phyloP scores from a whole-genome alignment of 108 stramenopile species.

The Cylindrotheca closterium region DNA sequence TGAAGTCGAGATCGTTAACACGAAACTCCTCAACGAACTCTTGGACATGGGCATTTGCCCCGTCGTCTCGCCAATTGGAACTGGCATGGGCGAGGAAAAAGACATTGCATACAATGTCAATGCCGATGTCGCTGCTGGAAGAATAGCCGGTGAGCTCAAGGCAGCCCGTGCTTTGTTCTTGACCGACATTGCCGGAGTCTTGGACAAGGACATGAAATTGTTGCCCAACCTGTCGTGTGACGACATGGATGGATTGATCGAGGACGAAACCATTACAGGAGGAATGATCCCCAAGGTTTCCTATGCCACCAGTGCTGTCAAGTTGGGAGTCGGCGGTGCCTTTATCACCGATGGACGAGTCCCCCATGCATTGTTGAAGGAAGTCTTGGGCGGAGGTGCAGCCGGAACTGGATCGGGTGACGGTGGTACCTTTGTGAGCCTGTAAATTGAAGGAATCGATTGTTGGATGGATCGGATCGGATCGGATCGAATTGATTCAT shows the following conservation, averaged over 20 bases:
- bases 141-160: constrained; percentile 88
- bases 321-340: constrained; percentile 76
- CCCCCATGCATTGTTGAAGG: constrained; percentile 82
- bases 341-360: constrained; percentile 90
- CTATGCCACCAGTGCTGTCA: constrained; percentile 81
- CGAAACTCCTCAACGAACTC: constrained; percentile 65
- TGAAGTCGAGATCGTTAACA: constrained; percentile 85
- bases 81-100: constrained; percentile 67
- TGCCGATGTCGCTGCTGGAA: constrained; percentile 96
- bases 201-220: constrained; percentile 90
- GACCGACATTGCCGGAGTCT: constrained; percentile 95
- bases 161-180: constrained; percentile 90
- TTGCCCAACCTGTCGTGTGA: constrained; percentile 59
- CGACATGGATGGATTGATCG: constrained; percentile 78
- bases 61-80: constrained; percentile 94
- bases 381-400: constrained; percentile 64
- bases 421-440: constrained; percentile 54
- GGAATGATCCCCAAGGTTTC: constrained; percentile 96
- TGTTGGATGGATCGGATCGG: too few relatives aligned
- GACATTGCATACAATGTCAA: constrained; percentile 93
- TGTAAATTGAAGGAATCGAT: constrained; percentile 12
- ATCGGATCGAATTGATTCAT: too few relatives aligned
- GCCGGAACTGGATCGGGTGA: constrained; percentile 40
- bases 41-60: constrained; percentile 86
- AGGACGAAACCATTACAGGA: constrained; percentile 92